phyloP scores from a whole-genome alignment of 2,329 filamentous ascomycete species.

The Colletotrichum sp. region DNA sequence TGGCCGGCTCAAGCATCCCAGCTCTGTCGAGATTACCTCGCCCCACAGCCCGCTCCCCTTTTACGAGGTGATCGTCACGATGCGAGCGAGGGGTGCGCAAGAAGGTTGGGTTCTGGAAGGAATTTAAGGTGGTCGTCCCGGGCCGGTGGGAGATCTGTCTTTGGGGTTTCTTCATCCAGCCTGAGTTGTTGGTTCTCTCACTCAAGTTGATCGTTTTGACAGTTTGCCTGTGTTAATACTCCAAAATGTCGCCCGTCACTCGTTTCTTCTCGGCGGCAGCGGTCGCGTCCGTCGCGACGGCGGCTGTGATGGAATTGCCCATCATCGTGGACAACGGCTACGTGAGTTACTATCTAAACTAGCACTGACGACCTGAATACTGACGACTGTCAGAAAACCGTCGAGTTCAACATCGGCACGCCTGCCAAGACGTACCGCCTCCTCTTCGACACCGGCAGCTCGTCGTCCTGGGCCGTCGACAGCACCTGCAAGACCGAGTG shows the following conservation, averaged over 20 bases:
- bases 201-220: too few species aligned
- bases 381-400: neutral
- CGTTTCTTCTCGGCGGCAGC: slow-evolving; percentile 6
- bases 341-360: neutral
- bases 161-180: neutral
- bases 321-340: slow-evolving; percentile 19
- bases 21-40: neutral
- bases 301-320: slow-evolving; percentile 19
- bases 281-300: slow-evolving; percentile 3
- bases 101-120: neutral
- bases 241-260: slow-evolving; percentile 1
- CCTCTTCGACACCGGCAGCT: slow-evolving; percentile 39
- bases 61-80: slow-evolving; percentile 7
- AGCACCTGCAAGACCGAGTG: slow-evolving; percentile 29
- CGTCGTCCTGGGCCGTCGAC: slow-evolving; percentile 38
- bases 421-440: slow-evolving; percentile 31
- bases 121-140: neutral
- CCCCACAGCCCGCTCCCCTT: neutral
- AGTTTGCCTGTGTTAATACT: neutral
- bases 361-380: accelerated
- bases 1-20: neutral
- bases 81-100: neutral
- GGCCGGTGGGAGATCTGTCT: neutral
- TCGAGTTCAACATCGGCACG: slow-evolving; percentile 28
- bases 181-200: neutral